Evolutionary conservation across 352 stramenopile species (phyloP).

Genomic region (Globisporangium megalacanthum): DNA sequence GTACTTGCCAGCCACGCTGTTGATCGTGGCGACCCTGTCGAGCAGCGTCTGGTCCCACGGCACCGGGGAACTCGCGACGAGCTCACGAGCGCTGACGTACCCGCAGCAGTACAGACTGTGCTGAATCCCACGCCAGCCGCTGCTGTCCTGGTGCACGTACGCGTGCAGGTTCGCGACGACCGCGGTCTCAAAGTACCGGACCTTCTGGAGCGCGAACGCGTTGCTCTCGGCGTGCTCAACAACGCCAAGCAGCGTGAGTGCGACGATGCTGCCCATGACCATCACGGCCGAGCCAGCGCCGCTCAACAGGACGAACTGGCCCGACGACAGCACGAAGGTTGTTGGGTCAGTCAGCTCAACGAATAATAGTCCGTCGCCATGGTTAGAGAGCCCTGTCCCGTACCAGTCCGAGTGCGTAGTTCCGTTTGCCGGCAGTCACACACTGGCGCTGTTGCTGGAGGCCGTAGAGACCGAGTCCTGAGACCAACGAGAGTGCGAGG

Average conservation of each 20-base stretch:
- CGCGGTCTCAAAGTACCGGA: constrained; percentile 36
- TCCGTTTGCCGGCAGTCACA: constrained; percentile 44
- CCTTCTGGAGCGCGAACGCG: constrained; percentile 30
- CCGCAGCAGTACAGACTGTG: constrained; percentile 52
- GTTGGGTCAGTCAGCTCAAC: too few relatives aligned
- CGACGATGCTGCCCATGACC: constrained; percentile 39
- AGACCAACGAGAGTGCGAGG: constrained; percentile 35
- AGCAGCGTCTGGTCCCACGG: constrained; percentile 34
- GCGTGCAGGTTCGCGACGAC: constrained; percentile 34
- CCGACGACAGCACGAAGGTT: too few relatives aligned
- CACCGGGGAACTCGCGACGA: constrained; percentile 13
- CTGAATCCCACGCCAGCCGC: constrained; percentile 37
- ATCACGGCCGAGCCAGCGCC: constrained; percentile 32
- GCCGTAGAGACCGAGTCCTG: constrained; percentile 36
- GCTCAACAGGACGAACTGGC: constrained; percentile 47
- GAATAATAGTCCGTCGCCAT: too few relatives aligned
- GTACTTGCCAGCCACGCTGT: constrained; percentile 32
- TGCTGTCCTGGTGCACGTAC: constrained; percentile 21
- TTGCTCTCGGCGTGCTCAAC: constrained; percentile 24
- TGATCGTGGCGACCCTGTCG: constrained; percentile 26
- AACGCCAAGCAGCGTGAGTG: constrained; percentile 32
- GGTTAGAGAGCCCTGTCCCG: constrained; percentile 1
- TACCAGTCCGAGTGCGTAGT: constrained; percentile 54
- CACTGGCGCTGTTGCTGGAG: constrained; percentile 45
- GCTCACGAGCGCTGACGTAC: constrained; percentile 24